phyloP scores from a whole-genome alignment of 2,329 filamentous ascomycete species.

The Bipolaris sorokiniana region DNA sequence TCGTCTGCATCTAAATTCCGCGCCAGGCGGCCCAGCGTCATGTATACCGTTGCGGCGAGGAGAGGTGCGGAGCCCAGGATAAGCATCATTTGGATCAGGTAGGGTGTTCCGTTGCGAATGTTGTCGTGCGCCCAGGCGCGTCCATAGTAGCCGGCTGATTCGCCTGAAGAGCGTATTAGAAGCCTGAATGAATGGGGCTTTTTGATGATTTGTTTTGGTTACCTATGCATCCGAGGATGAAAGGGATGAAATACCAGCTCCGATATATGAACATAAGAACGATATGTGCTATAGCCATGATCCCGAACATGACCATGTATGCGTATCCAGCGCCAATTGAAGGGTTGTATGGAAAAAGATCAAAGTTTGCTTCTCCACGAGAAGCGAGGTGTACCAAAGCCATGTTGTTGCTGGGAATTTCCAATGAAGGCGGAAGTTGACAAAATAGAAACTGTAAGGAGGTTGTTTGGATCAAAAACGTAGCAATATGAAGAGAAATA shows the following conservation, averaged over 20 bases:
- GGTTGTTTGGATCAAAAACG: background rate
- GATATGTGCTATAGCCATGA: conserved; percentile 15
- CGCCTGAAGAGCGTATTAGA: conserved; percentile 12
- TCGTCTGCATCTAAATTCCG: conserved; percentile 47
- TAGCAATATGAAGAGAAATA: background rate
- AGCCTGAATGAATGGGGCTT: background rate
- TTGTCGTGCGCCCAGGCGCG: conserved; percentile 21
- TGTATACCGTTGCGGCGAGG: conserved; percentile 59
- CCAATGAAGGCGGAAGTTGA: background rate
- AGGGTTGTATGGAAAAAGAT: conserved; percentile 26
- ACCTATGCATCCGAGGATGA: conserved; percentile 61
- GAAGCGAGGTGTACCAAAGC: background rate
- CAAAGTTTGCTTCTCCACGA: conserved; percentile 21
- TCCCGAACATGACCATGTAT: conserved; percentile 22
- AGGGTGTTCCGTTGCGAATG: conserved; percentile 32
- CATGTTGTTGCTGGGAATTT: background rate
- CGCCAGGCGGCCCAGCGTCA: conserved; percentile 56
- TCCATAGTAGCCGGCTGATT: conserved; percentile 27
- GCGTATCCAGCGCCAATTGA: conserved; percentile 20
- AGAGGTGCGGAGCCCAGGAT: conserved; percentile 56
- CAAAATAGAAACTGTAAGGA: background rate
- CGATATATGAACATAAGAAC: conserved; percentile 14
- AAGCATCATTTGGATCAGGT: conserved; percentile 53
- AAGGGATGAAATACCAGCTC: conserved; percentile 58
- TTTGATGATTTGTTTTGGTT: conserved; percentile 14